A percentile compares a stretch with the other conserved stretches of the same genome.
Evolutionary conservation across 805 yeast genomes (phyloP).

Genomic region (Kregervanrija fluxuum): DNA sequence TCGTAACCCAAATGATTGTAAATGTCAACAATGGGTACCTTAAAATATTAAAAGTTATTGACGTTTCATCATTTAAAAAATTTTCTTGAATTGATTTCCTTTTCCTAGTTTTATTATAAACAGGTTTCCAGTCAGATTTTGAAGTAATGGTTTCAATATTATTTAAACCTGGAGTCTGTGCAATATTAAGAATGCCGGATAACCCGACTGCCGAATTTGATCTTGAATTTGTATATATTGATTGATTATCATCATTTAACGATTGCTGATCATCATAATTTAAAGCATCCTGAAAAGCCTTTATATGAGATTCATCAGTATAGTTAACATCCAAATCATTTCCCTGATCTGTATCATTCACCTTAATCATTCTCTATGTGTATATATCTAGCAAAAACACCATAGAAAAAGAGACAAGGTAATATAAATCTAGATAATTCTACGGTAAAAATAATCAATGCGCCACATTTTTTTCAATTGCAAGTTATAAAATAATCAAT

Average conservation of each 20-base stretch:
- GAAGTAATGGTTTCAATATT: conserved; percentile 27
- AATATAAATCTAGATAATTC: no score
- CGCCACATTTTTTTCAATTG: no score
- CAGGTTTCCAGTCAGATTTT: conserved; percentile 41
- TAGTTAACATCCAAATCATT: conserved; percentile 18
- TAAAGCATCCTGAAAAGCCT: conserved; percentile 32
- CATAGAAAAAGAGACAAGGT: no score
- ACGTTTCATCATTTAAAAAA: conserved; percentile 15
- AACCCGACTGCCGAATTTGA: background rate
- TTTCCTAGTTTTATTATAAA: conserved; percentile 25
- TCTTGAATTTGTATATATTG: background rate
- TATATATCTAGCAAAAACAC: no score
- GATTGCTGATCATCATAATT: conserved; percentile 23
- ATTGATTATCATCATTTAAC: background rate
- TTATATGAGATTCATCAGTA: conserved; percentile 23
- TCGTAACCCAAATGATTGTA: conserved; percentile 45
- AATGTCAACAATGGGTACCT: conserved; percentile 60
- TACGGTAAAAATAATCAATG: no score
- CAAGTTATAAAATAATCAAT: no score
- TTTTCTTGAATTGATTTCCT: conserved; percentile 3
- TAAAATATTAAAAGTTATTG: conserved; percentile 37
- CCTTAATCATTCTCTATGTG: no score
- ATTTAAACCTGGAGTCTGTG: background rate
- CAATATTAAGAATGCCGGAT: background rate
- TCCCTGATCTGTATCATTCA: no score